Conservation (phyloP, 2,329 filamentous ascomycete species). For the Aspergillus fumigatus region DNA sequence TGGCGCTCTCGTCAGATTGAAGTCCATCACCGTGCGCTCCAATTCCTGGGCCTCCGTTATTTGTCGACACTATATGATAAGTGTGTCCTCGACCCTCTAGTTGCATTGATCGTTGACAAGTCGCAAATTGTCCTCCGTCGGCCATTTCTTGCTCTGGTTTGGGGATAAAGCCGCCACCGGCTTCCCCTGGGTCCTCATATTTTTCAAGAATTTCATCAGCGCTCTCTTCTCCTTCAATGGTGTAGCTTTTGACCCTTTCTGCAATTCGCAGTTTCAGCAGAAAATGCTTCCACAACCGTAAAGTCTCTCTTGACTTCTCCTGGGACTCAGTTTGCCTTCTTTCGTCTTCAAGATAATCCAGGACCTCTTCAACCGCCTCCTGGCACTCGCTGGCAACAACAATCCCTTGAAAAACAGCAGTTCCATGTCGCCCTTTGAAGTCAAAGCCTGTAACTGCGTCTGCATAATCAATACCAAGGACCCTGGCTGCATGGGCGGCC, state of each 20-base stretch:
- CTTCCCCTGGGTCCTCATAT: slow-evolving; percentile 18
- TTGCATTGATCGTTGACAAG: neutral
- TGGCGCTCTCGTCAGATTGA: slow-evolving; percentile 9
- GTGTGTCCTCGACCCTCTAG: neutral
- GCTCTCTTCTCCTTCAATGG: slow-evolving; percentile 32
- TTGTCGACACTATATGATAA: neutral
- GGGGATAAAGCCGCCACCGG: slow-evolving; percentile 38
- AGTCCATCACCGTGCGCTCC: slow-evolving; percentile 18
- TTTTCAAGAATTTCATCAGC: slow-evolving; percentile 29
- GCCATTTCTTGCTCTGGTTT: slow-evolving; percentile 22
- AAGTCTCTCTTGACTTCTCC: slow-evolving; percentile 44
- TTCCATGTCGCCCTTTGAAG: slow-evolving; percentile 81
- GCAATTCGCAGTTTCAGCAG: slow-evolving; percentile 63
- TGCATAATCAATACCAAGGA: slow-evolving; percentile 78
- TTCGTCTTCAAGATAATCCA: slow-evolving; percentile 64
- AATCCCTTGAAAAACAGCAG: slow-evolving; percentile 72
- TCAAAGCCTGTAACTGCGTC: slow-evolving; percentile 87
- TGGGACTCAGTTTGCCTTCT: slow-evolving; percentile 60
- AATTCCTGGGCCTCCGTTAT: neutral
- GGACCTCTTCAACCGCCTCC: slow-evolving; percentile 67
- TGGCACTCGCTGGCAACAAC: slow-evolving; percentile 68
- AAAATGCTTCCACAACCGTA: slow-evolving; percentile 57
- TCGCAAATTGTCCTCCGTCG: neutral
- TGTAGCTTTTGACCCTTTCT: slow-evolving; percentile 64
- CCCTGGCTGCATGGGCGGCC: slow-evolving; percentile 65